Evolutionary conservation across 1,139 yeast genomes (phyloP).

Genomic region (Pichia sp.): DNA sequence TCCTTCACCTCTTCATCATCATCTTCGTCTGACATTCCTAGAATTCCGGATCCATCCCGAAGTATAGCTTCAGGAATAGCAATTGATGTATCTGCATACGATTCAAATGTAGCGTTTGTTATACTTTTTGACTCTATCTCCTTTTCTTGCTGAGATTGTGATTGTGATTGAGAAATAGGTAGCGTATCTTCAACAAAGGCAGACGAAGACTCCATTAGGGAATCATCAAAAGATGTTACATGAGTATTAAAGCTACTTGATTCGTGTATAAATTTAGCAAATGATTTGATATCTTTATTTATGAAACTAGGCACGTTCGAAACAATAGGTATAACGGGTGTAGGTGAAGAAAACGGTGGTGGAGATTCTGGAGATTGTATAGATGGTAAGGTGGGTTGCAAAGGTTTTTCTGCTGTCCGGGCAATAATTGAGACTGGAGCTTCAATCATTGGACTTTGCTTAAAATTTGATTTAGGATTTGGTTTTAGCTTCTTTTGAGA

Average conservation of each 20-base stretch:
- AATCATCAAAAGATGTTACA: slow-evolving; percentile 1
- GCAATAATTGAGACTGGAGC: no score
- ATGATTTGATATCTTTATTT: slow-evolving; percentile 11
- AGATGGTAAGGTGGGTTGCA: not conserved
- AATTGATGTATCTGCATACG: slow-evolving; percentile 26
- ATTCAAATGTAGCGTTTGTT: slow-evolving; percentile 18
- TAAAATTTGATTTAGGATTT: no score
- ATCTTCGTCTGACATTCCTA: slow-evolving; percentile 10
- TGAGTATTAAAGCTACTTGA: slow-evolving; percentile 10
- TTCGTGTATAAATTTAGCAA: slow-evolving; percentile 4
- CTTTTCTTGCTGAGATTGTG: slow-evolving; percentile 3
- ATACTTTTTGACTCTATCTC: slow-evolving; percentile 11
- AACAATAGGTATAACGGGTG: no score
- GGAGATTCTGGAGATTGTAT: not conserved
- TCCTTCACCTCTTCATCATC: slow-evolving; percentile 7
- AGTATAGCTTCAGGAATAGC: slow-evolving; percentile 31
- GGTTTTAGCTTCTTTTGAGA: no score
- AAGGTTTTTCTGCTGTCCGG: no score
- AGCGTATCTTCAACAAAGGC: slow-evolving; percentile 9
- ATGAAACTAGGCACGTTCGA: slow-evolving; percentile 14
- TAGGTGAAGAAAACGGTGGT: not conserved
- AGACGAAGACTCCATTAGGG: not conserved
- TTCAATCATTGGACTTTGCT: no score
- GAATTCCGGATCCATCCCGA: slow-evolving; percentile 24
- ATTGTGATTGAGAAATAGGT: slow-evolving; percentile 9